Base-by-base conservation (phyloP, 306 rosid species). In the Ormosia emarginata region DNA sequence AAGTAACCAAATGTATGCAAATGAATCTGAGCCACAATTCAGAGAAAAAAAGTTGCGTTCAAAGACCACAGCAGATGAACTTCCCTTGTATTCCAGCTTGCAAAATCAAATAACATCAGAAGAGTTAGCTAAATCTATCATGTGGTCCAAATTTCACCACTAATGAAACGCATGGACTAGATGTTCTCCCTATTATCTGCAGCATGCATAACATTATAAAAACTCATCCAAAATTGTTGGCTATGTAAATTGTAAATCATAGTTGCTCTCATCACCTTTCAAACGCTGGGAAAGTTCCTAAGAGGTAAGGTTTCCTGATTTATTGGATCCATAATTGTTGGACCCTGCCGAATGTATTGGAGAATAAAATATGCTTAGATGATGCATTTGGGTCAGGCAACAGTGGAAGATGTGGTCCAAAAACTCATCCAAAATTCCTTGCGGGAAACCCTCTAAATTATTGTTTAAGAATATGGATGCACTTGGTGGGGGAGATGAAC, bases 251-350 rank as follows among this genome's bases (percentile, higher is more conserved):
- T 36, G 58, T 3, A 34, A 75, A 47, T 40, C 40, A 39, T 7
- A 59, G 7, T 70, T 46, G 40, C 58, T 62, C 67, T 39, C 29
- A 10, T 39, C 14, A 40, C 37, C 24, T 32, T 72, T 55, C 15
- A 64, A 81, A 53, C 10, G 36, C 41, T 43, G 14, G 53, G 64
- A 30, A 59, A 55, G 73, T 39, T 75, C 57, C 62, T 8, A 29
- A 17, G 58, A 17, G 64, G 55, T 4, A 18, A 56, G 66, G 29
- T 77, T 81, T 72, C 74, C 62, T 77, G 8, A 80, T 77, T 50
- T 43, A 18, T 73, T 61, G 81, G 82, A 77, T 61, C 85, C 81
- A 50, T 59, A 41, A 14, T 29, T 63, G 43, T 75, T 56, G 82
- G 74, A 74, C 59, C 41, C 62, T 3, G 34, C 74, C 50, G 30